Evolutionary conservation across 2,329 filamentous ascomycete genomes (phyloP).

Genomic region (Aspergillus udagawae): DNA sequence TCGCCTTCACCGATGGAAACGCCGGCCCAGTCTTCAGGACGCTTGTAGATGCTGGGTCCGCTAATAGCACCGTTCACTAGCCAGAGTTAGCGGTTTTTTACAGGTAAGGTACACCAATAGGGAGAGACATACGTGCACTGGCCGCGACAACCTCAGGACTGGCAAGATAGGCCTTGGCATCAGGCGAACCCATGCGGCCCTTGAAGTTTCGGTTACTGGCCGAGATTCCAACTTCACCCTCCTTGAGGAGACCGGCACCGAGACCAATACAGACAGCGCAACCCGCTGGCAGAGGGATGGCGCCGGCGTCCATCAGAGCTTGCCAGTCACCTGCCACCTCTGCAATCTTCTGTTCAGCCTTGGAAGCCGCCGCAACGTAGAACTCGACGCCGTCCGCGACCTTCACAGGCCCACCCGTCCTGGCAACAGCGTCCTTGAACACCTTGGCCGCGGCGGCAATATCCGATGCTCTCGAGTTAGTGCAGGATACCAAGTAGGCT

Average conservation of each 20-base stretch:
- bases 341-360: conserved; percentile 69
- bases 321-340: conserved; percentile 87
- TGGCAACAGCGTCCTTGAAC: conserved; percentile 69
- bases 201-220: conserved; percentile 88
- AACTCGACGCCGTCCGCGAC: conserved; percentile 74
- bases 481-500: conserved; percentile 87
- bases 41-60: conserved; percentile 74
- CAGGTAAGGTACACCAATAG: neutral
- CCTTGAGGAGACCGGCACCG: conserved; percentile 72
- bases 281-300: conserved; percentile 63
- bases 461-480: conserved; percentile 78
- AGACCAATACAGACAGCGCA: conserved; percentile 87
- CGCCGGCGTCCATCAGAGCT: conserved; percentile 73
- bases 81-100: neutral
- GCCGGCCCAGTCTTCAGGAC: conserved; percentile 61
- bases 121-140: conserved; percentile 53
- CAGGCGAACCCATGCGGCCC: conserved; percentile 77
- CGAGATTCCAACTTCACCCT: conserved; percentile 80
- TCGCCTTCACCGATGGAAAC: conserved; percentile 67
- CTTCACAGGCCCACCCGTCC: conserved; percentile 59
- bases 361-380: conserved; percentile 85
- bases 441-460: conserved; percentile 77
- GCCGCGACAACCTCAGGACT: conserved; percentile 91
- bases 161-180: conserved; percentile 79
- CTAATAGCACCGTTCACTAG: conserved; percentile 47